Evolutionary conservation across 116 monocot genomes (phyloP).

Genomic region (Papilionanthe hybrid): DNA sequence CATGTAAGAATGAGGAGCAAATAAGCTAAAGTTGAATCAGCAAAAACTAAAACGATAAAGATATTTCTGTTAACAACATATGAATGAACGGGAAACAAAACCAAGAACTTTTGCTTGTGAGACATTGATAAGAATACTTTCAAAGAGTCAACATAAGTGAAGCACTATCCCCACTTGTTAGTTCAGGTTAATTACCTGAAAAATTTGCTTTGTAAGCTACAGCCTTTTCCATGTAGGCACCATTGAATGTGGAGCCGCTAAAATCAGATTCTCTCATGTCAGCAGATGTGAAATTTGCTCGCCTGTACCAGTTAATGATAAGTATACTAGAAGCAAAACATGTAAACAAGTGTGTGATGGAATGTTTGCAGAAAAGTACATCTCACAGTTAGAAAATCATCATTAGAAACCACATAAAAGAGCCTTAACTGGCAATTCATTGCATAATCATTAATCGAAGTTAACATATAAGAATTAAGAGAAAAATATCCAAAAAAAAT

Average conservation of each 20-base stretch:
- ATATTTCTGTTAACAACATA: background rate
- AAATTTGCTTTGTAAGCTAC: slow-evolving; percentile 95
- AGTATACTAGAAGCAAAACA: background rate
- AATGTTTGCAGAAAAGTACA: background rate
- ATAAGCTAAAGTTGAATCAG: background rate
- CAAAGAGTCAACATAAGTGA: background rate
- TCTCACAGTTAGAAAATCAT: background rate
- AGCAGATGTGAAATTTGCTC: slow-evolving; percentile 92
- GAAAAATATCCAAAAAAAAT: no score
- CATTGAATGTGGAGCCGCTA: slow-evolving; percentile 89
- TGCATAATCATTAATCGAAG: no score
- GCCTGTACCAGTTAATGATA: slow-evolving; percentile 31
- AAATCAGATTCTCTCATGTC: slow-evolving; percentile 96
- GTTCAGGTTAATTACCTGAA: slow-evolving; percentile 39
- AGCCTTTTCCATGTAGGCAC: slow-evolving; percentile 97
- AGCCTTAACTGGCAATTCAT: background rate
- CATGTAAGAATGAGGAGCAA: background rate
- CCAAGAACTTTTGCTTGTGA: background rate
- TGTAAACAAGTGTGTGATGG: background rate
- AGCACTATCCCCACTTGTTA: background rate
- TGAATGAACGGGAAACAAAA: background rate
- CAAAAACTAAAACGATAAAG: background rate
- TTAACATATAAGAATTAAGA: no score
- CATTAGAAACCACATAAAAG: background rate
- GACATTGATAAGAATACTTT: background rate